Percentiles rank a stretch among this genome's conserved stretches.
Conservation (phyloP, 108 stramenopile genomes). For the Nannochloropsis salina region DNA sequence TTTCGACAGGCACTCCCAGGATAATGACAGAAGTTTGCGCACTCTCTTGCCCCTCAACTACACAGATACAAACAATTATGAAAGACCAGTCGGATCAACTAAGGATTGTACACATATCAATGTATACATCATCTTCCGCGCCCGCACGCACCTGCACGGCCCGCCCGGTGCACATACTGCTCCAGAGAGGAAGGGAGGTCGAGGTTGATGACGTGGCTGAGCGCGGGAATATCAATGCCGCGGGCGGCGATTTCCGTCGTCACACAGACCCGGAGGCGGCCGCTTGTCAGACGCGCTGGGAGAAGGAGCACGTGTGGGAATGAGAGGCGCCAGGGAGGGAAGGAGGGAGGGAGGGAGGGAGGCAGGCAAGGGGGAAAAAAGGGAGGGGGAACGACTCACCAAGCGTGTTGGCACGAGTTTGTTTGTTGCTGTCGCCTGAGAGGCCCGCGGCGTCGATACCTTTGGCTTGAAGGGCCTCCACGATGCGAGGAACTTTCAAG, state of each 20-base stretch:
- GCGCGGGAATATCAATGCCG: conserved; percentile 48
- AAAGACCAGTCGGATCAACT: too few species aligned
- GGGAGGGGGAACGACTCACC: background rate
- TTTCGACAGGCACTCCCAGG: too few species aligned
- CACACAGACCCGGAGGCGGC: conserved; percentile 25
- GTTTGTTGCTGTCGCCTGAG: background rate
- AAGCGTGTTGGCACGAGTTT: background rate
- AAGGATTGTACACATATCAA: too few species aligned
- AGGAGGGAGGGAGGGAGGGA: background rate
- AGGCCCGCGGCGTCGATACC: background rate
- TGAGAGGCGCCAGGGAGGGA: background rate
- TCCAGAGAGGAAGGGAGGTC: conserved; percentile 51
- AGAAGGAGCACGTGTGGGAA: background rate
- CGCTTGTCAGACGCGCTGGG: conserved; percentile 21
- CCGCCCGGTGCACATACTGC: conserved; percentile 54
- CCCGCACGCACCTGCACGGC: conserved; percentile 13
- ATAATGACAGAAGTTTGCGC: too few species aligned
- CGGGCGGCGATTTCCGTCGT: conserved; percentile 54
- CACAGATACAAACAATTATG: too few species aligned
- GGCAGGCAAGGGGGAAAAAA: background rate
- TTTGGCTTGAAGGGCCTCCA: background rate
- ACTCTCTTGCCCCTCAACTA: too few species aligned
- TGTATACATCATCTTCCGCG: too few species aligned
- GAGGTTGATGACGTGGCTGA: conserved; percentile 54
- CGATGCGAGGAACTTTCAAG: background rate